These are phyloP conservation scores for Recurvomyces mirabilis DNA, from an alignment of 495 filamentous ascomycete species.

Conservation along the genomic window DNA sequence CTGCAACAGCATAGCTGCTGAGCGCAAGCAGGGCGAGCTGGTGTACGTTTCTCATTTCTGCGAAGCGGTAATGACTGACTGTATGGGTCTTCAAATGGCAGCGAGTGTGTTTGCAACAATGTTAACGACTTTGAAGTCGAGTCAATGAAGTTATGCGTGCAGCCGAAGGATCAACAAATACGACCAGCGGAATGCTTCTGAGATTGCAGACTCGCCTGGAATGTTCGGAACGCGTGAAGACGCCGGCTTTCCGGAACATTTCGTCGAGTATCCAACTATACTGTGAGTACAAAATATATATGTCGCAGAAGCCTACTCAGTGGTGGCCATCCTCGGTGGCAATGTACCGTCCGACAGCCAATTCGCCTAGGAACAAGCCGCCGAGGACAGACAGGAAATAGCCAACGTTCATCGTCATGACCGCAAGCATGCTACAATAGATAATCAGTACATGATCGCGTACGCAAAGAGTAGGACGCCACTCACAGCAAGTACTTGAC, in stretches of 20 bases:
- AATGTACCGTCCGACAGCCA: constrained; percentile 61
- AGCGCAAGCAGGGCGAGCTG: too few species aligned
- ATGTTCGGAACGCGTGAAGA: too few species aligned
- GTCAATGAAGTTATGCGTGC: background rate
- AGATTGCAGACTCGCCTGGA: too few species aligned
- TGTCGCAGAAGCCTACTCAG: background rate
- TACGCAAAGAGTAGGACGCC: background rate
- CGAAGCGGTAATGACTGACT: too few species aligned
- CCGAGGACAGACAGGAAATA: constrained; percentile 82
- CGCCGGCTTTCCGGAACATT: too few species aligned
- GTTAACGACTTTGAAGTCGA: background rate
- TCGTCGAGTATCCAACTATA: too few species aligned
- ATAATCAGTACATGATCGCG: background rate
- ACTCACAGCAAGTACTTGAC: constrained; percentile 85
- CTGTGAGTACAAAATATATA: too few species aligned
- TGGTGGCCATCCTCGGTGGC: constrained; percentile 14
- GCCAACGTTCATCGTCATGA: constrained; percentile 96
- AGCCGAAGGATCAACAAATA: too few species aligned
- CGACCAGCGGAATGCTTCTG: too few species aligned
- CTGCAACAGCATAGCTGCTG: constrained; percentile 8
- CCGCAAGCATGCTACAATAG: constrained; percentile 73
- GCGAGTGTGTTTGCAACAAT: too few species aligned
- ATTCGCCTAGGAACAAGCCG: constrained; percentile 74
- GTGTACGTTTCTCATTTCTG: too few species aligned
- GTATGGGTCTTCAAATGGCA: too few species aligned